phyloP scores from a whole-genome alignment of 257 asterid species.

The Marsdenia floribunda region DNA sequence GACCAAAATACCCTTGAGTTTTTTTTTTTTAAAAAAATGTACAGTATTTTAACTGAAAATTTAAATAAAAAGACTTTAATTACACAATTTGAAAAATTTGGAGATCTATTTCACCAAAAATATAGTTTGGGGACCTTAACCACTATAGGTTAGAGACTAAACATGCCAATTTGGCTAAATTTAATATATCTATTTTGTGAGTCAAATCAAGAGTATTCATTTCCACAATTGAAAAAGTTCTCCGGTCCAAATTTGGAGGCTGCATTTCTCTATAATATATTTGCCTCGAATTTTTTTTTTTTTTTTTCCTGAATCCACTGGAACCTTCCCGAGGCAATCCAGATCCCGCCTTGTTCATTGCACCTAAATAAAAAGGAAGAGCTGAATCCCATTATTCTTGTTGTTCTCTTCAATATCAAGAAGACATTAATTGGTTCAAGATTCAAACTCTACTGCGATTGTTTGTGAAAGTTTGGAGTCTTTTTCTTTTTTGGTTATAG shows the following conservation, averaged over 20 bases:
- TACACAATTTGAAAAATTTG: too few relatives aligned
- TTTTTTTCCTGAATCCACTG: not conserved
- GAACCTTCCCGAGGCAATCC: constrained; percentile 13
- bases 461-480: not conserved
- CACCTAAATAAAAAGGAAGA: not conserved
- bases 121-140: too few relatives aligned
- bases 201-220: too few relatives aligned
- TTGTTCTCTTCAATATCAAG: not conserved
- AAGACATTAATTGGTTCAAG: not conserved
- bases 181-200: too few relatives aligned
- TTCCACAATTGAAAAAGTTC: not conserved
- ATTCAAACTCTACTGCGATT: not conserved
- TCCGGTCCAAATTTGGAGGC: not conserved
- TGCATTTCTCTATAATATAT: not conserved
- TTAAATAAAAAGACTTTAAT: too few relatives aligned
- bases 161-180: too few relatives aligned
- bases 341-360: constrained; percentile 1
- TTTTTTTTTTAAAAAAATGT: too few relatives aligned
- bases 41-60: too few relatives aligned
- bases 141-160: too few relatives aligned
- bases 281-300: not conserved
- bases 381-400: not conserved
- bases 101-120: too few relatives aligned
- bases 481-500: not conserved
- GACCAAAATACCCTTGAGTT: too few relatives aligned